Evolutionary conservation across 768 basidiomycete species (phyloP), one percentile per base, ranked within the genome.

Genomic region (Tricholomella constricta): DNA sequence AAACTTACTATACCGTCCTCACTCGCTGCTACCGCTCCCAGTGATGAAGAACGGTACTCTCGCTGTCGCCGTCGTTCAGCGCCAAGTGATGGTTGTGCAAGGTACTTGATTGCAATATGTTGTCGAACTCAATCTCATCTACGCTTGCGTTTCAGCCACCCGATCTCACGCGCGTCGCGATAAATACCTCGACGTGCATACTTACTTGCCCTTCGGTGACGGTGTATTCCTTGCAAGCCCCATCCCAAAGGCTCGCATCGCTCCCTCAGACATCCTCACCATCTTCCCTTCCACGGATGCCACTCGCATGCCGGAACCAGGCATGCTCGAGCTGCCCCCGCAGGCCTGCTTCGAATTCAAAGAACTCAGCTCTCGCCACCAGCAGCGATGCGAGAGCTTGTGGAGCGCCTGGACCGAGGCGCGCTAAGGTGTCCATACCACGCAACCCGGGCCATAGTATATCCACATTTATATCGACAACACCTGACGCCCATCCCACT

Each of bases 11-110:
- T 46, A 20, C 32, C 31, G 6, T 41, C 31, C 29, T 50, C 34
- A 34, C 41, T 27, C 10, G n/a, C 36, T 25, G 11, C 6, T 19
- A 20, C 31, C 12, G 31, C 31, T n/a, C 23, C 68, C 52, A 26
- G 70, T 69, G 65, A 76, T 84, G 75, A 69, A 78, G 59, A 68
- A 80, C 63, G 84, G 87, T 46, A 77, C 80, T 35, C 70, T 88
- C 53, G 88, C 86, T 46, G 79, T 89, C 51, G 88, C 88, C 19
- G 63, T 88, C 52, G 84, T 89, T 41, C 82, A 84, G 58, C 82
- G 79, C 60, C 81, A 84, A 64, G 82, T 89, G 29, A 81, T 80
- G 75, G 65, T 89, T 55, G 82, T 88, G 22, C 83, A 85, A 81
- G 81, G 88, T 85, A 60, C 51, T 67, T 5, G 15, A 6, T 12